These are phyloP conservation scores for Ophiognomonia clavigignenti-juglandacearum DNA, from an alignment of 2,329 filamentous ascomycete species.

Conservation along the genomic window DNA sequence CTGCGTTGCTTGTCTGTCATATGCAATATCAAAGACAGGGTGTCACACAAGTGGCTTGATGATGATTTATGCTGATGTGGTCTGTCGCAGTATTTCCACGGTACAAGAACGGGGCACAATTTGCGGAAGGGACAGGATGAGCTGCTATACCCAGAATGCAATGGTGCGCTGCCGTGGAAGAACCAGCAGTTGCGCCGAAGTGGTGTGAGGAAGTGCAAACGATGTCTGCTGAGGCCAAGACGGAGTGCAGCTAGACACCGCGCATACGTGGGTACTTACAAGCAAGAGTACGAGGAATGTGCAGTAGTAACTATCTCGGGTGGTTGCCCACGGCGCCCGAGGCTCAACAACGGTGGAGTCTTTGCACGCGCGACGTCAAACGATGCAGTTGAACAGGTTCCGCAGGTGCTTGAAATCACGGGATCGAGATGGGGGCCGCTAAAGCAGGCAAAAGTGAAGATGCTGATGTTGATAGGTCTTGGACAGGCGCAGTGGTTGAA, in stretches of 20 bases:
- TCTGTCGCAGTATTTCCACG: neutral
- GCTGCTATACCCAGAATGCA: neutral
- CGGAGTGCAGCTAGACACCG: neutral
- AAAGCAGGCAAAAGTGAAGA: conserved; percentile 32
- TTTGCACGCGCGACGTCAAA: conserved; percentile 28
- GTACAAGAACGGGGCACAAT: neutral
- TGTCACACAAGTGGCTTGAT: conserved; percentile 10
- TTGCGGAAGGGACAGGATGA: neutral
- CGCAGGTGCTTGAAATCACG: conserved; percentile 46
- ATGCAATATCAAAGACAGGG: neutral
- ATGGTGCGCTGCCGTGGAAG: conserved; percentile 4
- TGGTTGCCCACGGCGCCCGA: neutral
- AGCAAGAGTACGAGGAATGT: neutral
- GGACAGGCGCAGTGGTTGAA: conserved; percentile 28
- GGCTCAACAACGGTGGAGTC: conserved; percentile 15
- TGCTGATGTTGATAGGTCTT: conserved; percentile 49
- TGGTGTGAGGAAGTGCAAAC: conserved; percentile 1
- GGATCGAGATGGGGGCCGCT: conserved; percentile 47
- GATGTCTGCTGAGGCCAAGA: no score
- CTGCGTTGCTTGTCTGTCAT: neutral
- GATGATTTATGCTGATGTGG: neutral
- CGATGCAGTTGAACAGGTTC: conserved; percentile 31
- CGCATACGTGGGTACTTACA: neutral
- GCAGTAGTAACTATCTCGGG: neutral
- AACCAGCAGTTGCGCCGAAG: conserved; percentile 1